A percentile compares a stretch with the other conserved stretches of the same genome.
These are phyloP conservation scores for Vachellia collinsii DNA, from an alignment of 306 rosid species.

Conservation along the genomic window DNA sequence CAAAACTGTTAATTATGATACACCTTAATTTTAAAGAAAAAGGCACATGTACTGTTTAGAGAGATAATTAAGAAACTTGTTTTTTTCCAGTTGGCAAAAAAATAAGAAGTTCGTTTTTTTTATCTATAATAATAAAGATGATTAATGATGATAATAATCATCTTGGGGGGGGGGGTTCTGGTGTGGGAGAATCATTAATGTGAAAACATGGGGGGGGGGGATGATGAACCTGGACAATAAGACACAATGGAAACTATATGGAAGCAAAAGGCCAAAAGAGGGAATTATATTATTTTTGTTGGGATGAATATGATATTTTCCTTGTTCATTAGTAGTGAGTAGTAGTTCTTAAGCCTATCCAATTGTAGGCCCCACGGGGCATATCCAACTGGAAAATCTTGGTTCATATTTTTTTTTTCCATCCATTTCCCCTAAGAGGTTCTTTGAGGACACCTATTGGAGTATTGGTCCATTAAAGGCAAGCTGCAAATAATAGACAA, in stretches of 20 bases:
- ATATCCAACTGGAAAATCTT: slow-evolving; percentile 49
- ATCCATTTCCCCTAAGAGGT: no score
- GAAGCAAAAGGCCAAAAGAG: slow-evolving; percentile 65
- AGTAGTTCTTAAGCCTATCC: no score
- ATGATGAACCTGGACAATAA: slow-evolving; percentile 61
- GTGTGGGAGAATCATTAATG: not conserved
- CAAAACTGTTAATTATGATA: no score
- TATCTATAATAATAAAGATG: no score
- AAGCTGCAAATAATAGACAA: slow-evolving; percentile 41
- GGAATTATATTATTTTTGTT: slow-evolving; percentile 41
- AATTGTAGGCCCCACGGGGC: slow-evolving; percentile 57
- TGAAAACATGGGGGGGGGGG: not conserved
- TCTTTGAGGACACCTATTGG: slow-evolving; percentile 34
- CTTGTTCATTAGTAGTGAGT: not conserved
- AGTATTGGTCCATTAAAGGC: slow-evolving; percentile 28
- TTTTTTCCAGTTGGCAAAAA: no score
- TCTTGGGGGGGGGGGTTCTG: not conserved
- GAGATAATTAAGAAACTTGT: not conserved
- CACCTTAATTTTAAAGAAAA: no score
- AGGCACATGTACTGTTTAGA: no score
- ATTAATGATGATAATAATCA: no score
- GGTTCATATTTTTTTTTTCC: not conserved
- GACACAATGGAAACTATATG: slow-evolving; percentile 60
- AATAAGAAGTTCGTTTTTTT: no score
- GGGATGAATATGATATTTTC: slow-evolving; percentile 34